phyloP scores from a whole-genome alignment of 805 yeast genomes.

The Lachancea kluyveri region DNA sequence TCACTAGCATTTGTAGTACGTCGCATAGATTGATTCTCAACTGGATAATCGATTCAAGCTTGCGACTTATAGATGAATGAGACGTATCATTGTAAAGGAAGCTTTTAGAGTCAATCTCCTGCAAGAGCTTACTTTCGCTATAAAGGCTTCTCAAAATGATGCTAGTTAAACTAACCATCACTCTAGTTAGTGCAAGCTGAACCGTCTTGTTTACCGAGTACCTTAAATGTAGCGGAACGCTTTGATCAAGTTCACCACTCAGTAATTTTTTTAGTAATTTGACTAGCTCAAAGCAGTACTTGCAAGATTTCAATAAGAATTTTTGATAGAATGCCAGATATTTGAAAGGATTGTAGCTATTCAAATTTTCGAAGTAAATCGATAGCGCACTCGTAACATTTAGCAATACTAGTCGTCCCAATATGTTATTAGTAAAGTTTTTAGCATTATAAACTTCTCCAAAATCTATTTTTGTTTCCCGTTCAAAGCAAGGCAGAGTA shows the following conservation, averaged over 20 bases:
- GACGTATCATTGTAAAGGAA: no score
- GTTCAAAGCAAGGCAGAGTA: no score
- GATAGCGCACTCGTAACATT: slow-evolving; percentile 1
- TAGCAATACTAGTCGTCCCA: slow-evolving; percentile 1
- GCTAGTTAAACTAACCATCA: slow-evolving; percentile 1
- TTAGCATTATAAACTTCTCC: slow-evolving; percentile 1
- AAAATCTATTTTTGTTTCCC: neutral
- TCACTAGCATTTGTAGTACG: no score
- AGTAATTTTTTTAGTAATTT: slow-evolving; percentile 3
- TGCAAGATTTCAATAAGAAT: slow-evolving; percentile 1
- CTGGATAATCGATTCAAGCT: no score
- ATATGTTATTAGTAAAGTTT: neutral
- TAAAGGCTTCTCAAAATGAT: no score
- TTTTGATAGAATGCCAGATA: neutral
- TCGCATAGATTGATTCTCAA: no score
- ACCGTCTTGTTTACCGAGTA: slow-evolving; percentile 1
- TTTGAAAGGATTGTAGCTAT: neutral
- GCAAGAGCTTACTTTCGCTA: no score
- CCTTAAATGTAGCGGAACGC: neutral
- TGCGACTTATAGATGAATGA: no score
- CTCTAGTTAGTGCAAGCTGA: slow-evolving; percentile 2
- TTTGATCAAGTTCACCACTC: neutral
- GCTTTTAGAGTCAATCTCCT: no score
- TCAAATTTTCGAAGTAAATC: slow-evolving; percentile 1
- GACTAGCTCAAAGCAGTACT: slow-evolving; percentile 3